Percentiles rank a stretch among this genome's conserved stretches.
phyloP scores from a whole-genome alignment of 2,329 filamentous ascomycete genomes.

The Calonectria fujianensis region DNA sequence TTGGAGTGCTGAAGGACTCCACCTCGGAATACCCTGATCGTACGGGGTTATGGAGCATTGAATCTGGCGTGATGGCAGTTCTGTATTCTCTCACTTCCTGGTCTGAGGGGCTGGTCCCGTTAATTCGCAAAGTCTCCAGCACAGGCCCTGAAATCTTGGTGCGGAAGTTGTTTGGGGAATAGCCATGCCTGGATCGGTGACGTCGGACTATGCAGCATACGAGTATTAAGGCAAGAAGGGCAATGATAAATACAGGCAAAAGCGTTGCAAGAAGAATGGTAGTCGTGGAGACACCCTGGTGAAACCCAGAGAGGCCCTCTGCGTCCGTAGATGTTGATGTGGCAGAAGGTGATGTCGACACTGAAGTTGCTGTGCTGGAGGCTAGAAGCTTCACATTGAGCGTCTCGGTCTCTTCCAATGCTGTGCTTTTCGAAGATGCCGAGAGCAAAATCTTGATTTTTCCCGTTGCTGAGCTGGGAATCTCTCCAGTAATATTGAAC shows the following conservation, averaged over 20 bases:
- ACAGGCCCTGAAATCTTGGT: conserved; percentile 60
- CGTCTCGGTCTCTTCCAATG: conserved; percentile 60
- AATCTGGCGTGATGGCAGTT: conserved; percentile 28
- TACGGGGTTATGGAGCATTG: conserved; percentile 42
- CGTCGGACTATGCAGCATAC: conserved; percentile 60
- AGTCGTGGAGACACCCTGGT: conserved; percentile 55
- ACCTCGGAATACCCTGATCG: conserved; percentile 52
- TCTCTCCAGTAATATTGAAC: conserved; percentile 63
- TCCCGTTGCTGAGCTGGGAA: conserved; percentile 61
- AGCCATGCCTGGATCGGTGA: conserved; percentile 54
- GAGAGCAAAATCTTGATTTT: conserved; percentile 57
- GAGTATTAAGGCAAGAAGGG: conserved; percentile 58
- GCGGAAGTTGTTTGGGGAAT: conserved; percentile 56
- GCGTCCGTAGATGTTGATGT: conserved; percentile 50
- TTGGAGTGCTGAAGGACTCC: conserved; percentile 50
- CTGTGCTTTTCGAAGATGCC: conserved; percentile 59
- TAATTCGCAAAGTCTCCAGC: conserved; percentile 54
- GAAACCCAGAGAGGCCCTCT: conserved; percentile 38
- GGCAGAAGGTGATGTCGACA: conserved; percentile 48
- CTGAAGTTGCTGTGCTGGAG: conserved; percentile 48
- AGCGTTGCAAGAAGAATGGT: conserved; percentile 66
- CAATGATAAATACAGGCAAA: conserved; percentile 63
- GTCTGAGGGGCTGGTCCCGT: conserved; percentile 52
- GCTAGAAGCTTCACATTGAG: conserved; percentile 61
- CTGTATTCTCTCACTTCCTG: conserved; percentile 45